Base-by-base conservation (phyloP, 441 rosid species). In the Geranium incanum region DNA sequence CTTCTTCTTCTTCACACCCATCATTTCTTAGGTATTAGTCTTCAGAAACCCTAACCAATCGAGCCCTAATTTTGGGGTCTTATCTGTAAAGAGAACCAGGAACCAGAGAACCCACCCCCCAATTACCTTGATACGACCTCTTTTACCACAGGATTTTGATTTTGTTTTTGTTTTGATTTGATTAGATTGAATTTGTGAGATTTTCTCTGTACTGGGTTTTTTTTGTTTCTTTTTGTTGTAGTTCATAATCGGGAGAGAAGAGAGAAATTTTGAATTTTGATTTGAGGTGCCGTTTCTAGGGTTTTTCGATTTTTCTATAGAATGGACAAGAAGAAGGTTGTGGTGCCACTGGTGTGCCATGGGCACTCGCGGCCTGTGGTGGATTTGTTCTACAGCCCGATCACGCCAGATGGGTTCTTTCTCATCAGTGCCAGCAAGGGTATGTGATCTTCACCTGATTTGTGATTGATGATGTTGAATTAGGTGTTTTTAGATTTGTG, bases 301-400 rank as follows among this genome's bases (percentile, higher is more conserved):
- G 41, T 67, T 28, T 13, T 37, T 11, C 38, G 16, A 16, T 73
- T 36, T 37, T 18, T 74, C 13, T 68, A 16, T 7, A 23, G 43
- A 63, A 88, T 88, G 93, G 86, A 89, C 50, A 87, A 89, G 85
- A 78, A 83, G 79, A 84, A 80, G 76, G 82, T 85, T 78, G 87
- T 86, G 5, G 92, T 84, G 74, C 97, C 98, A 19, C 81, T 93
- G 77, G 95, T 93, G 3, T 93, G 97, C 84, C 98, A 93, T 57
- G 98, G 97, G 19, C 98, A 93, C 84, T 93, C 98, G n/a, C 88
- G 97, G 70, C 98, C 98, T 3, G 97, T 93, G 13, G 97, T 93
- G 71, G 97, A 89, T 85, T 83, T 93, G 52, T 86, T 83, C 74
- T 93, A 93, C 81, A 94, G 96, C 73, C 98, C 97, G 66, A 76